phyloP scores from a whole-genome alignment of 163 green algal genomes.

The Smithsoniella earleae region DNA sequence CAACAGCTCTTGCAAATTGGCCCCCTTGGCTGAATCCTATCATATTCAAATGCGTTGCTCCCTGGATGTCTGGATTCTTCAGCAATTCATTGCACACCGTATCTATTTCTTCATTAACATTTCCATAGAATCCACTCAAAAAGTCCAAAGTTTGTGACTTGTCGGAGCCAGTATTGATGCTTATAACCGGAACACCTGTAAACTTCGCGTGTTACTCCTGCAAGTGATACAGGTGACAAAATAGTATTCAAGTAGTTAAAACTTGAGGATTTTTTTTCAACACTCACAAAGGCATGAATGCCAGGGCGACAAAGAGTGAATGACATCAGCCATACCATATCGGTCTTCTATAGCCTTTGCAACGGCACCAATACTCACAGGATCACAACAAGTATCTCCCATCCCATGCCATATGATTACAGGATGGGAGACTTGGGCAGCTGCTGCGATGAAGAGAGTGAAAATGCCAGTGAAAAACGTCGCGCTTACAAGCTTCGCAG shows the following conservation, averaged over 20 bases:
- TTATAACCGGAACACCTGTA: constrained; percentile 16
- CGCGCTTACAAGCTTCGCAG: too few relatives aligned
- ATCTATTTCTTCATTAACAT: constrained; percentile 21
- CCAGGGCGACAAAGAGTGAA: too few relatives aligned
- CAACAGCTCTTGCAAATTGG: constrained; percentile 25
- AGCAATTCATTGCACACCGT: not conserved
- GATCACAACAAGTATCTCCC: constrained; percentile 22
- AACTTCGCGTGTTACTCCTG: too few relatives aligned
- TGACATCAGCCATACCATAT: constrained; percentile 26
- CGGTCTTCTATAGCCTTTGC: not conserved
- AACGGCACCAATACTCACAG: constrained; percentile 12
- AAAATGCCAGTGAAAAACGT: too few relatives aligned
- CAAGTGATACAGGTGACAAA: too few relatives aligned
- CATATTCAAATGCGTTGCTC: not conserved
- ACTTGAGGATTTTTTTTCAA: too few relatives aligned
- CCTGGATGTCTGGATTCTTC: not conserved
- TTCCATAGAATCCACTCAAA: not conserved
- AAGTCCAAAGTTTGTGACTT: not conserved
- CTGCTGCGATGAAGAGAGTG: too few relatives aligned
- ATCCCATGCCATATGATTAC: constrained; percentile 27
- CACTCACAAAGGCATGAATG: too few relatives aligned
- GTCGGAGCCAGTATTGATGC: constrained; percentile 12
- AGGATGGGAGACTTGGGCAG: too few relatives aligned
- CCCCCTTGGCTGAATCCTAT: constrained; percentile 30
- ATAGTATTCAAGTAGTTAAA: too few relatives aligned